Conservation (phyloP, 805 yeast genomes). For the Metschnikowia noctiluminum region DNA sequence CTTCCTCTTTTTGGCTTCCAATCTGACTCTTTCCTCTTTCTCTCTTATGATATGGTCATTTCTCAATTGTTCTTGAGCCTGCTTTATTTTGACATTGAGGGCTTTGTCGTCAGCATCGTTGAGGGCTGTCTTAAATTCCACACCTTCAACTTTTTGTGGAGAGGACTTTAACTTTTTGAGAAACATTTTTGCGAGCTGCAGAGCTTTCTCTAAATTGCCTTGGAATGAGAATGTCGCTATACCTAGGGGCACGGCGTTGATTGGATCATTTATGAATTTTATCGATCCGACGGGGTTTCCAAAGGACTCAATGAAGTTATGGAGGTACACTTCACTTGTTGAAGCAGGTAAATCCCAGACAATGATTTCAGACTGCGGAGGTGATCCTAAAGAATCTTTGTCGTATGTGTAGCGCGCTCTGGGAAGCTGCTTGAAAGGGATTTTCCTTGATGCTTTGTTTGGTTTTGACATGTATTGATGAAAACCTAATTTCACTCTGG, state of each 20-base stretch:
- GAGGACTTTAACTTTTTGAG: slow-evolving; percentile 22
- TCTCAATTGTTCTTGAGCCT: slow-evolving; percentile 30
- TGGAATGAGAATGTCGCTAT: slow-evolving; percentile 61
- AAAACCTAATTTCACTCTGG: slow-evolving; percentile 29
- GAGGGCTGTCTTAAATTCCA: slow-evolving; percentile 49
- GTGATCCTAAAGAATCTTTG: slow-evolving; percentile 68
- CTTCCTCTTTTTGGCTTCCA: slow-evolving; percentile 11
- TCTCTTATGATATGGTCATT: slow-evolving; percentile 23
- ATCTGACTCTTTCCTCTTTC: slow-evolving; percentile 33
- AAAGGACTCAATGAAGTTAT: slow-evolving; percentile 54
- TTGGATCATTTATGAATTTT: slow-evolving; percentile 62
- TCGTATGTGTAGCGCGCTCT: slow-evolving; percentile 52
- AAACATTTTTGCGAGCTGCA: slow-evolving; percentile 33
- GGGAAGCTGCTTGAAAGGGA: slow-evolving; percentile 42
- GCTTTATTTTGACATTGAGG: slow-evolving; percentile 27
- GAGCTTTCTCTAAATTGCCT: slow-evolving; percentile 49
- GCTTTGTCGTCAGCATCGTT: slow-evolving; percentile 44
- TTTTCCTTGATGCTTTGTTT: slow-evolving; percentile 37
- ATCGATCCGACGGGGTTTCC: slow-evolving; percentile 61
- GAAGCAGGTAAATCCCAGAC: slow-evolving; percentile 62
- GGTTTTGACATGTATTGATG: slow-evolving; percentile 35
- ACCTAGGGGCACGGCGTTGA: slow-evolving; percentile 76
- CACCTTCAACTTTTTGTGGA: slow-evolving; percentile 49
- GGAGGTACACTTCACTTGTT: slow-evolving; percentile 43
- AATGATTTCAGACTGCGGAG: slow-evolving; percentile 67